Conservation (phyloP, 768 basidiomycete species). For the Hypholoma fasciculare region DNA sequence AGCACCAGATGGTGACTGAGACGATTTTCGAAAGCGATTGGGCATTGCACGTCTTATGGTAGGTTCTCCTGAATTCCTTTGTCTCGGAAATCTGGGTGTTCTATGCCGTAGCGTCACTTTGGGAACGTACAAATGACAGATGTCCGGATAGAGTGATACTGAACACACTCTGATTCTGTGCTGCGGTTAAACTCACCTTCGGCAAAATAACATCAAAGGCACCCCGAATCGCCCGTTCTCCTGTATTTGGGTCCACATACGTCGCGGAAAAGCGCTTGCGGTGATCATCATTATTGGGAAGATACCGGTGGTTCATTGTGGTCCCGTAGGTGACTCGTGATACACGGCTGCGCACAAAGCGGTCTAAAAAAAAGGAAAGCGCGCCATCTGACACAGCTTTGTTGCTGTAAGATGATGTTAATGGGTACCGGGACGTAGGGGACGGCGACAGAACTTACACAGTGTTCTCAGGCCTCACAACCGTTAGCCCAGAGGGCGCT, state of each 20-base stretch:
- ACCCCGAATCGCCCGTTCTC: constrained; percentile 35
- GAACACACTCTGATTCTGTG: neutral
- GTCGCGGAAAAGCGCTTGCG: constrained; percentile 27
- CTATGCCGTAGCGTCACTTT: constrained; percentile 19
- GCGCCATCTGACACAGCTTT: constrained; percentile 55
- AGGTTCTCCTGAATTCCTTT: constrained; percentile 40
- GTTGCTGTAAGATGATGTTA: neutral
- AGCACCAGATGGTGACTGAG: constrained; percentile 18
- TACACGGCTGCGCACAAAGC: constrained; percentile 47
- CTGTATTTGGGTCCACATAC: constrained; percentile 32
- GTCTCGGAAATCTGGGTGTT: constrained; percentile 43
- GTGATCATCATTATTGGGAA: constrained; percentile 39
- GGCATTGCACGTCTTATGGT: constrained; percentile 14
- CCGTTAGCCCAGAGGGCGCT: constrained; percentile 32
- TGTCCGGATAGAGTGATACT: no score
- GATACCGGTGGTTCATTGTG: constrained; percentile 33
- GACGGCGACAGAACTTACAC: constrained; percentile 36
- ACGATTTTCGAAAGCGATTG: constrained; percentile 5
- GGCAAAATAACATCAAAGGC: constrained; percentile 44
- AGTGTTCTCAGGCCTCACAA: constrained; percentile 53
- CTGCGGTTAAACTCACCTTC: constrained; percentile 26
- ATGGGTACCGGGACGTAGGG: neutral
- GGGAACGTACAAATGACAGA: no score
- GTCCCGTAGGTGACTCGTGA: constrained; percentile 50
- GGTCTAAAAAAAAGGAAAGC: constrained; percentile 43